Evolutionary conservation across 306 rosid species (phyloP).

Genomic region (Pachyrhizus erosus): DNA sequence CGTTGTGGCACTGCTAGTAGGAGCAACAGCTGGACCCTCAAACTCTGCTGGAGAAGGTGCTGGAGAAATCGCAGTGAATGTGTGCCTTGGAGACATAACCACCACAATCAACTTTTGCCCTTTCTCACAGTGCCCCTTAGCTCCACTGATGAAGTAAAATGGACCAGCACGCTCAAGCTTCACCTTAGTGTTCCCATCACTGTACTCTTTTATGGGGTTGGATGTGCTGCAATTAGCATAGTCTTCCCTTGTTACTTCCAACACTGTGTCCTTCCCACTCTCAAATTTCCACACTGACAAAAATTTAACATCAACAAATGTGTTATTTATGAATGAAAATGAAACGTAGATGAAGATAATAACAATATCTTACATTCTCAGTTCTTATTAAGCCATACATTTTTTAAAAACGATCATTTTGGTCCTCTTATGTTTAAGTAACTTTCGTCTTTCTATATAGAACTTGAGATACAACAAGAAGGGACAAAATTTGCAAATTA

Average conservation of each 20-base stretch:
- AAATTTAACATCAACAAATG: neutral
- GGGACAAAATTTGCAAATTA: too few species aligned
- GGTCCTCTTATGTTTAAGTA: too few species aligned
- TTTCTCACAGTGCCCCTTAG: constrained; percentile 75
- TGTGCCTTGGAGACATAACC: constrained; percentile 65
- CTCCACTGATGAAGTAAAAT: constrained; percentile 83
- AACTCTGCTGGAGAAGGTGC: constrained; percentile 73
- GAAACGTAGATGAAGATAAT: too few species aligned
- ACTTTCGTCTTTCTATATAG: too few species aligned
- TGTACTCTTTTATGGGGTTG: constrained; percentile 56
- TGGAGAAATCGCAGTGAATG: constrained; percentile 54
- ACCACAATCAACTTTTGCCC: constrained; percentile 82
- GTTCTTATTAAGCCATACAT: too few species aligned
- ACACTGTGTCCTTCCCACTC: constrained; percentile 77
- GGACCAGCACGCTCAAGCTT: constrained; percentile 72
- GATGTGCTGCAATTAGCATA: constrained; percentile 63
- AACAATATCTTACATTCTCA: too few species aligned
- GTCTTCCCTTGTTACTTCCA: constrained; percentile 71
- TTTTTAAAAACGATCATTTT: too few species aligned
- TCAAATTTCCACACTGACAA: constrained; percentile 79
- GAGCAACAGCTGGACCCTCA: constrained; percentile 79
- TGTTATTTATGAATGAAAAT: constrained; percentile 18
- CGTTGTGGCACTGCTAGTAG: constrained; percentile 64
- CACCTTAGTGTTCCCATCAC: constrained; percentile 75
- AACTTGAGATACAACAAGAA: too few species aligned